Evolutionary conservation across 257 asterid species (phyloP), one percentile per base, ranked within the genome.

Genomic region (Linderniella brevidens): DNA sequence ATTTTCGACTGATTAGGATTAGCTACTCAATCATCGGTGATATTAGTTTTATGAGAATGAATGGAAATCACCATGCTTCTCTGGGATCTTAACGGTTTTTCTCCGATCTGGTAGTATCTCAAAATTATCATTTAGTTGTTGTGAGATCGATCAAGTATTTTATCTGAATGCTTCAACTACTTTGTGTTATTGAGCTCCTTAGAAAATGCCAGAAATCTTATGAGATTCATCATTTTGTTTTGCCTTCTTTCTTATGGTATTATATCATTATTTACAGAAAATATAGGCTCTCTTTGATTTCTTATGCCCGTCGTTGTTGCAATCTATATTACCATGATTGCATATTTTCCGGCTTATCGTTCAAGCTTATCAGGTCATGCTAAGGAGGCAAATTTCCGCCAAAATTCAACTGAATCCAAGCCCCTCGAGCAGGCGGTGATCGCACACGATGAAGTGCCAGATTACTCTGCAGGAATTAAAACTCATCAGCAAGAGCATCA

Each of bases 281-380:
- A 3, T 11, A n/a, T 39, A 13, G 43, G 48, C 48, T 13, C 11
- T 13, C 19, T 18, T 43, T 35, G 35, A 47, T 35, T 56, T 55
- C 48, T 19, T 40, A 46, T 59, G 17, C 60, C 43, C 54, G 55
- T 10, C 13, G 15, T 13, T 9, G 13, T 11, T 10, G 9, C 13
- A 2, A 39, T 39, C 1, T 13, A 39, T 13, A 11, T 6, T 37
- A 37, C 40, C 8, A 39, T 39, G 43, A 13, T 35, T 53, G 35
- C 17, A 37, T 20, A 58, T 61, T 62, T 66, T n/a, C n/a, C n/a
- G 71, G 72, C 79, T 78, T 67, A 74, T 68, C 71, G 62, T 77
- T 76, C 92, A 80, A 81, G 93, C 68, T 78, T 83, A 82, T 71
- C 96, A 90, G 96, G 93, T 82, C 75, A 71, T 68, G 60, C 71